Evolutionary conservation across 2,329 filamentous ascomycete species (phyloP), one percentile per base, ranked within the genome.

Genomic region (Xylaria multiplex): DNA sequence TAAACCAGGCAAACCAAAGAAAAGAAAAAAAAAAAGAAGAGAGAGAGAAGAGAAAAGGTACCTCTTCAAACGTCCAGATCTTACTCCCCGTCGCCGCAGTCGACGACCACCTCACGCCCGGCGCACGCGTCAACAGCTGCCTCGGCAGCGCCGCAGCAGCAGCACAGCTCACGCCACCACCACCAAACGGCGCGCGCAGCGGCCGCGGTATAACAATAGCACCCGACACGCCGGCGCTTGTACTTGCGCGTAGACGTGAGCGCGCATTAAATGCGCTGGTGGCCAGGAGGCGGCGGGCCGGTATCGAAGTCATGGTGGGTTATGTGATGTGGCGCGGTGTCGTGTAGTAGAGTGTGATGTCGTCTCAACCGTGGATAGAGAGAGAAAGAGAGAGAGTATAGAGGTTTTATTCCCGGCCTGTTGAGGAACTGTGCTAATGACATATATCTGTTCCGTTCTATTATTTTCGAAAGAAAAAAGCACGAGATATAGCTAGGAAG

Each of bases 11-110:
- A 19, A 32, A 35, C 2, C 3, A 14, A 27, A n/a, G 13, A 59
- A 43, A 19, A 19, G 19, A 19, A 19, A 19, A 19, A 19, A 19
- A 19, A 19, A 19, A 19, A 19, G 1, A 19, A 19, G 19, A 19
- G 19, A 19, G 19, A 19, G 19, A 48, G 19, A 56, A 30, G 22
- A 27, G 32, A 8, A 19, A 16, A 69, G 73, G 14, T 64, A 78
- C 76, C 67, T 78, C 73, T 55, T 77, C 74, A 42, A 77, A 77
- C 11, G 27, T 73, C 73, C 72, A 77, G 64, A 74, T 75, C 71
- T 72, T 72, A 59, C 68, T 73, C 53, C 63, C 68, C 46, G 68
- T 69, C 19, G 70, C 45, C n/a, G 72, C 66, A 16, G 67, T 70
- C n/a, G 75, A 72, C 16, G 68, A 72, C 72, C 71, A 72, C 30